Conservation (phyloP, 2,329 filamentous ascomycete genomes). For the Dactylellina drechsleri region DNA sequence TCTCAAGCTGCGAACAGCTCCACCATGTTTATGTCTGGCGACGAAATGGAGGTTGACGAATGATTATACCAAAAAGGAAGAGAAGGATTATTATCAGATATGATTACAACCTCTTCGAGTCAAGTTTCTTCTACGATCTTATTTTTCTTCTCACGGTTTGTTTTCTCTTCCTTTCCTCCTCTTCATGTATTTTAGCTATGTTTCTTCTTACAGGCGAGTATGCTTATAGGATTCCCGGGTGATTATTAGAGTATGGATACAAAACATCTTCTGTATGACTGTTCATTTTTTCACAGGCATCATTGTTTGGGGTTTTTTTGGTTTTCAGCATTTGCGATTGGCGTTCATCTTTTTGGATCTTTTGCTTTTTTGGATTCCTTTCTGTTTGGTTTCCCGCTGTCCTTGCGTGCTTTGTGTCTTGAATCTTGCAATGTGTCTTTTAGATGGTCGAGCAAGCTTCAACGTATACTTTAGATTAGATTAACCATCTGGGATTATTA, state of each 20-base stretch:
- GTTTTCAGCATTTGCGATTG: background rate
- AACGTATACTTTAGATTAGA: background rate
- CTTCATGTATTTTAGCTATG: background rate
- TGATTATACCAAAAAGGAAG: constrained; percentile 1
- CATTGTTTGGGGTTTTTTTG: background rate
- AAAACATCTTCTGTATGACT: too few relatives aligned
- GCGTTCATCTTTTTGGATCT: background rate
- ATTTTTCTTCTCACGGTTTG: too few relatives aligned
- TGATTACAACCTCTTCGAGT: too few relatives aligned
- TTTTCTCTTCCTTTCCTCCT: background rate
- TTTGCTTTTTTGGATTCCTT: background rate
- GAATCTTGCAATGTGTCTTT: constrained; percentile 7
- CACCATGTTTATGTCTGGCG: constrained; percentile 48
- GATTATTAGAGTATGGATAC: too few relatives aligned
- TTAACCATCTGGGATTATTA: too few relatives aligned
- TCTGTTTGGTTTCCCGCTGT: background rate
- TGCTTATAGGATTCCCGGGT: too few relatives aligned
- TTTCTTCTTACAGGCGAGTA: too few relatives aligned
- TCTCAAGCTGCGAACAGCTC: constrained; percentile 37
- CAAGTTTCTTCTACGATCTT: too few relatives aligned
- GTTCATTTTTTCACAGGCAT: too few relatives aligned
- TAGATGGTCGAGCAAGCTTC: background rate
- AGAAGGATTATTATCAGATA: too few relatives aligned
- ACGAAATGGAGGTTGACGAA: constrained; percentile 53
- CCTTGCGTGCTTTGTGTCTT: background rate